Evolutionary conservation across 1,284 basidiomycete genomes (phyloP).

Genomic region (Trichosporon sp.): DNA sequence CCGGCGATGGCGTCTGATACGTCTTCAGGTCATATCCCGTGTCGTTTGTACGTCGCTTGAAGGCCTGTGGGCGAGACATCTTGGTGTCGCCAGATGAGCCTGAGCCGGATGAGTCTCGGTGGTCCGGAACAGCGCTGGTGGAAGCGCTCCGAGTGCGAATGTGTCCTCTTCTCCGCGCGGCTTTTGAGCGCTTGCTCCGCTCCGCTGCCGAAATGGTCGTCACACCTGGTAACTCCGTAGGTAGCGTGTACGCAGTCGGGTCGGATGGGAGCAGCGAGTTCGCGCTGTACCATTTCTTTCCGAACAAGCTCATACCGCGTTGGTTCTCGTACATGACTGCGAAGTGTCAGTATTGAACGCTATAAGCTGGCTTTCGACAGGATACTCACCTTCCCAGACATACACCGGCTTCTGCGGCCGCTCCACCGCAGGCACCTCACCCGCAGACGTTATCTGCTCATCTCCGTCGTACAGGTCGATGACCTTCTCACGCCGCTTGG

Average conservation of each 20-base stretch:
- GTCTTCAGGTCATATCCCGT: slow-evolving; percentile 44
- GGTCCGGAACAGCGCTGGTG: background rate
- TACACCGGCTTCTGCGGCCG: slow-evolving; percentile 45
- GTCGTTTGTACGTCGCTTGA: slow-evolving; percentile 27
- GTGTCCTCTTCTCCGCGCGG: background rate
- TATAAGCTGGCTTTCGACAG: no score
- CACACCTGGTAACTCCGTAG: slow-evolving; percentile 9
- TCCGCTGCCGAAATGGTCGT: slow-evolving; percentile 11
- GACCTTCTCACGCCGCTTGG: background rate
- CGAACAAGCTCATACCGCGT: slow-evolving; percentile 42
- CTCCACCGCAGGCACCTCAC: background rate
- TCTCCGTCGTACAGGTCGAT: slow-evolving; percentile 2
- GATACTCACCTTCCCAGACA: slow-evolving; percentile 62
- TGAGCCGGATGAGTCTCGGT: background rate
- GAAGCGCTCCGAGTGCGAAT: background rate
- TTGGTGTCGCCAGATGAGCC: background rate
- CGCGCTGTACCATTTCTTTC: slow-evolving; percentile 44
- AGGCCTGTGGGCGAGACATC: background rate
- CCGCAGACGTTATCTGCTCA: slow-evolving; percentile 4
- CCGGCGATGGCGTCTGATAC: slow-evolving; percentile 41
- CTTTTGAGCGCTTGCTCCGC: background rate
- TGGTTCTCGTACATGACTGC: slow-evolving; percentile 49
- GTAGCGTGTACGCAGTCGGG: slow-evolving; percentile 43
- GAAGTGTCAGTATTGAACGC: background rate
- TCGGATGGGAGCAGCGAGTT: slow-evolving; percentile 42